A percentile compares a stretch with the other conserved stretches of the same genome.
Conservation (phyloP, 805 yeast genomes). For the Priceomyces medius region DNA sequence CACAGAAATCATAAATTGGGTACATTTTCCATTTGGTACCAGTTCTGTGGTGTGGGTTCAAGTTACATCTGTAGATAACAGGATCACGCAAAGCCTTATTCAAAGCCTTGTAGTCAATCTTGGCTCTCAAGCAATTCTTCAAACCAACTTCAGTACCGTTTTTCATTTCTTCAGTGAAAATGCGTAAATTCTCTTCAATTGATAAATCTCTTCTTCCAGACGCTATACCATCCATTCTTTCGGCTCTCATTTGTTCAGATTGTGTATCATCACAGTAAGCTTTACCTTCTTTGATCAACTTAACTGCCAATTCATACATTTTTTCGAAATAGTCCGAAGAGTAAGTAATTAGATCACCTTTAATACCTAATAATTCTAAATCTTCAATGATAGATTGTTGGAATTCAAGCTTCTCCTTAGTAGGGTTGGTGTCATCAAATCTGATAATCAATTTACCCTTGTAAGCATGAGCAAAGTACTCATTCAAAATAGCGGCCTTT, state of each 20-base stretch:
- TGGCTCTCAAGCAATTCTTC: constrained; percentile 93
- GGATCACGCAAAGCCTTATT: constrained; percentile 98
- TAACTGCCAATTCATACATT: constrained; percentile 84
- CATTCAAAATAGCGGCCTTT: constrained; percentile 94
- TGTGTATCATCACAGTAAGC: constrained; percentile 98
- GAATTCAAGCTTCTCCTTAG: constrained; percentile 93
- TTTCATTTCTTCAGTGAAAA: constrained; percentile 90
- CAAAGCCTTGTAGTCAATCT: constrained; percentile 84
- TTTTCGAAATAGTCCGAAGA: constrained; percentile 91
- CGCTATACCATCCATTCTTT: constrained; percentile 96
- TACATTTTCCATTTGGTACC: constrained; percentile 92
- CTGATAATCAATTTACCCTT: constrained; percentile 95
- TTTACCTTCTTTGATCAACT: constrained; percentile 90
- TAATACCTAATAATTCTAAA: constrained; percentile 83
- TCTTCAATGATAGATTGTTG: constrained; percentile 94
- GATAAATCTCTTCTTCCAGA: constrained; percentile 89
- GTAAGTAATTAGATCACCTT: constrained; percentile 84
- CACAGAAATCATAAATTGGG: constrained; percentile 99
- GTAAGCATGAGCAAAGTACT: constrained; percentile 93
- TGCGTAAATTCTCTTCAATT: constrained; percentile 84
- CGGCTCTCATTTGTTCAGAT: constrained; percentile 93
- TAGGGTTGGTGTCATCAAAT: constrained; percentile 97
- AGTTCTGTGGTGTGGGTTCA: constrained; percentile 97
- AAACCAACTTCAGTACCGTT: constrained; percentile 91
- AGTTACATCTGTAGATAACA: constrained; percentile 93